Evolutionary conservation across 2,329 filamentous ascomycete species (phyloP), one percentile per base, ranked within the genome.

Genomic region (Cercospora janseana): DNA sequence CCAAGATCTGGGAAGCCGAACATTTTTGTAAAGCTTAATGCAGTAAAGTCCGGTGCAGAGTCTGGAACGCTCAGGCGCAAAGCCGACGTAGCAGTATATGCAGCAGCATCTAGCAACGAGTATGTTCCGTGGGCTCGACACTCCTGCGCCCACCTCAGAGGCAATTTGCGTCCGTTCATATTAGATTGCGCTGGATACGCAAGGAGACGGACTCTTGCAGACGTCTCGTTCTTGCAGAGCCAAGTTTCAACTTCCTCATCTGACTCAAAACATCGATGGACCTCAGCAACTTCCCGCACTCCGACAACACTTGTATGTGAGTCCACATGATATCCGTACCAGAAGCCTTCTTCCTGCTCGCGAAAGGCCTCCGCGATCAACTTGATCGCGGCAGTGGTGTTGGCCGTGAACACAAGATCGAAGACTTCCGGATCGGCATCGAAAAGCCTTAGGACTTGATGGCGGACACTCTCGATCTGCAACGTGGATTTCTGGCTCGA

Each of bases 1-100:
- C 92, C 92, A 2, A 97, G 75, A 65, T 97, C 88, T 0, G 92
- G 92, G 58, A 96, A 96, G 1, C 93, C 92, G 67, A 97, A 97
- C n/a, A 96, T 91, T 68, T 97, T 98, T 73, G 96, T 94, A 57
- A 97, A 83, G 68, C 91, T 96, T 32, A 97, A 64, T 0, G 88
- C 86, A 0, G 82, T 85, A 59, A 97, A 97, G 66, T 97, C 92
- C 1, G 92, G 87, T 0, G 86, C 82, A 0, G 70, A 65, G 0
- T 74, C 71, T 0, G 76, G 60, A 58, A 87, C 72, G 48, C 80
- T 75, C 2, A 97, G 72, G 63, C 94, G 80, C 5, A 97, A 73
- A 1, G 81, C 82, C 4, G 87, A 82, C 0, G 91, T 95, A 6
- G 89, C 84, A 7, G 83, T 85, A 8, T 88, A 75, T 0, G 89